Conservation (phyloP, 257 asterid species). For the Jaltomata sinuosa region DNA sequence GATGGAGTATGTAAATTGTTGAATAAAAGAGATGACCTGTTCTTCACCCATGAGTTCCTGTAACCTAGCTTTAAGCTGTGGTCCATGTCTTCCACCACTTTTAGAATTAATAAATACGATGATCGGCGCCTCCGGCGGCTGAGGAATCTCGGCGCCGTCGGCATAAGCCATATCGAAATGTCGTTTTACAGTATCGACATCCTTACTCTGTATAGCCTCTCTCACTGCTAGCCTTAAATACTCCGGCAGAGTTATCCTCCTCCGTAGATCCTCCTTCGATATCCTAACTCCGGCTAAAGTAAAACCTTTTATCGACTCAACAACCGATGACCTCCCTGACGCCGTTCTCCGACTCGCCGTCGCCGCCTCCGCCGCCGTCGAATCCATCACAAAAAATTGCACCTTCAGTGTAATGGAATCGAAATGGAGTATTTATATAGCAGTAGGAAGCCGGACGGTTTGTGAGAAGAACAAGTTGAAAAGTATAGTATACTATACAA, state of each 20-base stretch:
- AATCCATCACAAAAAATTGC: neutral
- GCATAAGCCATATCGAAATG: slow-evolving; percentile 33
- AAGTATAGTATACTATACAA: neutral
- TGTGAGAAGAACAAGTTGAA: neutral
- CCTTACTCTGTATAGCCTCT: slow-evolving; percentile 62
- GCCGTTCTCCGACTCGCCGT: neutral
- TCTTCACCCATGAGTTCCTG: slow-evolving; percentile 86
- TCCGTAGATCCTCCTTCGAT: slow-evolving; percentile 57
- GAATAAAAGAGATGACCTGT: no score
- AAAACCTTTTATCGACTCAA: slow-evolving; percentile 61
- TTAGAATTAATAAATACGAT: slow-evolving; percentile 74
- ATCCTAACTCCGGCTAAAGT: slow-evolving; percentile 47
- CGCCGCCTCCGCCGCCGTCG: neutral
- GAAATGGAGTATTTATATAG: neutral
- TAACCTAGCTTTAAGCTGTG: slow-evolving; percentile 64
- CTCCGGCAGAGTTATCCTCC: slow-evolving; percentile 62
- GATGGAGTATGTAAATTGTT: no score
- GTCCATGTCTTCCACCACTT: slow-evolving; percentile 97
- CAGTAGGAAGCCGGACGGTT: neutral
- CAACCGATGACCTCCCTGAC: slow-evolving; percentile 58
- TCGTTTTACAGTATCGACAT: slow-evolving; percentile 23
- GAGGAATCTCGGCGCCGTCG: slow-evolving; percentile 24
- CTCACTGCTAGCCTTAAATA: slow-evolving; percentile 58
- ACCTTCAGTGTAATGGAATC: neutral
- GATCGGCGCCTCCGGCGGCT: slow-evolving; percentile 58